Base-by-base conservation (phyloP, 2,329 filamentous ascomycete genomes). In the Diaporthe sp. region DNA sequence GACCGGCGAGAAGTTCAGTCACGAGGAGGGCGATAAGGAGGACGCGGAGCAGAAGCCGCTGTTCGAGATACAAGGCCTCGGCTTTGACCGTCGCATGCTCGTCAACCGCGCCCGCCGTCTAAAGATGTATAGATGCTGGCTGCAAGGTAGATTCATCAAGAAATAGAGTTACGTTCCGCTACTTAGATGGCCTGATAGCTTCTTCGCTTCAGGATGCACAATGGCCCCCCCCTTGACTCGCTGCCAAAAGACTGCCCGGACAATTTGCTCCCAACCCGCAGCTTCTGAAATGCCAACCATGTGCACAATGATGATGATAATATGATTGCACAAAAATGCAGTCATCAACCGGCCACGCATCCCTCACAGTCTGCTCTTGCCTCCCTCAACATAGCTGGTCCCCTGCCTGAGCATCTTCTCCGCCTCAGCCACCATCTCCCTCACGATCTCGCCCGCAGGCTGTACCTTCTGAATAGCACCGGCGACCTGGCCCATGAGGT, bases 61-160 rank as follows among this genome's bases (percentile, higher is more conserved):
- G 1, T 95, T 98, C 80, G 91, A 95, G 67, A 86, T 98, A 62
- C 86, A 94, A 74, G 91, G 97, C 62, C 89, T 98, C 49, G 97
- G 93, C 37, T 90, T 96, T 73, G 97, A 99, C 83, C 92, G 95
- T 78, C 92, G 97, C 76, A 89, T 99, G 87, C 89, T 99, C 73
- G 95, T 99, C 74, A 99, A 99, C 83, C 92, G 97, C 78, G 94
- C 96, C 73, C 91, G 93, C 81, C 94, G 95, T 85, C 88, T 98
- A 67, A 99, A 98, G 86, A 99, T 99, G 97, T 98, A 98, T 85
- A 92, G 97, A 77, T 98, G 96, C 87, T 99, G 97, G 95, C 91
- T 97, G 83, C 95, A 97, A 84, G 95, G 94, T 42, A 91, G 92
- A 5, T 97, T 97, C 83, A 91, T 89, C 80, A 96, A 96, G 86